These are phyloP conservation scores for Lipomyces kockii DNA, from an alignment of 805 yeast genomes.

Conservation along the genomic window DNA sequence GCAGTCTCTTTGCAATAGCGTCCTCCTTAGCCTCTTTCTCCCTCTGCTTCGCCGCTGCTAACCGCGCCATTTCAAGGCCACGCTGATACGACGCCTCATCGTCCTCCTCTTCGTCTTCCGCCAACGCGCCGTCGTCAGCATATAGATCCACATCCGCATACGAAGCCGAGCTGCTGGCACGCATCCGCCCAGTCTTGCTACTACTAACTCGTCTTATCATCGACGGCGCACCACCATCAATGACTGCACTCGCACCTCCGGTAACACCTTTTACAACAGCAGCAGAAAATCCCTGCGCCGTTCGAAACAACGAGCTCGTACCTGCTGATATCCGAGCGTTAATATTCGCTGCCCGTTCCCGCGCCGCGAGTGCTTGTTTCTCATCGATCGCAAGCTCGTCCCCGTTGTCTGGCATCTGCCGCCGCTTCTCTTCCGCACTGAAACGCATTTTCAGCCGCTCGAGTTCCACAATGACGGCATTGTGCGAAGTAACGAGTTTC, in stretches of 20 bases:
- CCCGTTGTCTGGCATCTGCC: slow-evolving; percentile 16
- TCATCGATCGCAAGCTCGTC: slow-evolving; percentile 8
- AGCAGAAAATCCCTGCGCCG: slow-evolving; percentile 35
- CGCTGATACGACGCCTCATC: slow-evolving; percentile 22
- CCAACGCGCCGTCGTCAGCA: slow-evolving; percentile 20
- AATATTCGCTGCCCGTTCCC: slow-evolving; percentile 16
- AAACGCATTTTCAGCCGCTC: slow-evolving; percentile 24
- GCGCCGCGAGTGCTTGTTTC: slow-evolving; percentile 7
- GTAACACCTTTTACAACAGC: slow-evolving; percentile 36
- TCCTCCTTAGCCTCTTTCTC: slow-evolving; percentile 10
- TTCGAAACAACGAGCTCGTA: slow-evolving; percentile 25
- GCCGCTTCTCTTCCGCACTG: slow-evolving; percentile 30
- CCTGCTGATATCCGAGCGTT: slow-evolving; percentile 29
- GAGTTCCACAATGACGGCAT: slow-evolving; percentile 20
- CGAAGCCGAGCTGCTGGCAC: slow-evolving; percentile 18
- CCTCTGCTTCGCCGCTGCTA: slow-evolving; percentile 10
- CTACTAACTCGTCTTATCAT: slow-evolving; percentile 13
- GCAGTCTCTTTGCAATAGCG: slow-evolving; percentile 12
- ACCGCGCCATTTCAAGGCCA: slow-evolving; percentile 15
- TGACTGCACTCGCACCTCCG: slow-evolving; percentile 34
- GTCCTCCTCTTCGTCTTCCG: slow-evolving; percentile 25
- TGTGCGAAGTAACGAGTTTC: slow-evolving; percentile 26
- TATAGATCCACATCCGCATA: slow-evolving; percentile 35
- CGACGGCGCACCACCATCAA: slow-evolving; percentile 19
- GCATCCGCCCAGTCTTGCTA: not conserved